These are phyloP conservation scores for Sporothrix dimorphospora DNA, from an alignment of 2,329 filamentous ascomycete species.

Conservation along the genomic window DNA sequence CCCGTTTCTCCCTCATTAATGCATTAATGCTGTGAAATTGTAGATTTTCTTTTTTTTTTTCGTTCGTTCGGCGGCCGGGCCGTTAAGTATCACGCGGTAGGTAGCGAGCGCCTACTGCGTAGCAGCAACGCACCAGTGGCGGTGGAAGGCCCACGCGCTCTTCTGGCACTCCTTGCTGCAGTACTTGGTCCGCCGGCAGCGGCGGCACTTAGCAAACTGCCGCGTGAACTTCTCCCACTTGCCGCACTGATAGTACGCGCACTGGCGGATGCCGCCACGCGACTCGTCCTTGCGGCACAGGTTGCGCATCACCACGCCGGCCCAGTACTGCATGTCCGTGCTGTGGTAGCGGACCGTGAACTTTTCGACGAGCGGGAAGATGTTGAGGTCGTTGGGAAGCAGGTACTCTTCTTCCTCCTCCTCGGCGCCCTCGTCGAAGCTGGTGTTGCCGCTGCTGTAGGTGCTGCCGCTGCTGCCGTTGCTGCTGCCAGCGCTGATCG, in stretches of 20 bases:
- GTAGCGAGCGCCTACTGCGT: conserved; percentile 47
- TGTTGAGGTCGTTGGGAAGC: conserved; percentile 93
- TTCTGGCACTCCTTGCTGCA: conserved; percentile 99
- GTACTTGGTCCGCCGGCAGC: conserved; percentile 95
- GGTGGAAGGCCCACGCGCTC: conserved; percentile 96
- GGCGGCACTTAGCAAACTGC: conserved; percentile 96
- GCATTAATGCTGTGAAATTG: conserved; percentile 20
- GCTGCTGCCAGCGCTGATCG: neutral
- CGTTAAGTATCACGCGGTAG: no score
- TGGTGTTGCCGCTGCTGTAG: neutral
- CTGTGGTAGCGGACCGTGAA: conserved; percentile 95
- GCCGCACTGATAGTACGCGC: conserved; percentile 96
- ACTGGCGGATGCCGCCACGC: conserved; percentile 91
- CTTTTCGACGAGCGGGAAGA: conserved; percentile 97
- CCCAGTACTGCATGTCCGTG: conserved; percentile 99
- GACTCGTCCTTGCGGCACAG: conserved; percentile 97
- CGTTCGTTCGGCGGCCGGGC: neutral
- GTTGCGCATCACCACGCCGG: conserved; percentile 97
- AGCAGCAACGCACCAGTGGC: conserved; percentile 93
- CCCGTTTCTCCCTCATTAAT: conserved; percentile 14
- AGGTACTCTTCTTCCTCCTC: conserved; percentile 85
- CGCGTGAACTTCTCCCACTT: conserved; percentile 98
- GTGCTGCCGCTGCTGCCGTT: neutral
- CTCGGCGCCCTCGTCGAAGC: conserved; percentile 52
- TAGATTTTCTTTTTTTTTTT: neutral